Percentiles rank a stretch among this genome's conserved stretches.
phyloP scores from a whole-genome alignment of 306 rosid species.

The Sesbania bispinosa region DNA sequence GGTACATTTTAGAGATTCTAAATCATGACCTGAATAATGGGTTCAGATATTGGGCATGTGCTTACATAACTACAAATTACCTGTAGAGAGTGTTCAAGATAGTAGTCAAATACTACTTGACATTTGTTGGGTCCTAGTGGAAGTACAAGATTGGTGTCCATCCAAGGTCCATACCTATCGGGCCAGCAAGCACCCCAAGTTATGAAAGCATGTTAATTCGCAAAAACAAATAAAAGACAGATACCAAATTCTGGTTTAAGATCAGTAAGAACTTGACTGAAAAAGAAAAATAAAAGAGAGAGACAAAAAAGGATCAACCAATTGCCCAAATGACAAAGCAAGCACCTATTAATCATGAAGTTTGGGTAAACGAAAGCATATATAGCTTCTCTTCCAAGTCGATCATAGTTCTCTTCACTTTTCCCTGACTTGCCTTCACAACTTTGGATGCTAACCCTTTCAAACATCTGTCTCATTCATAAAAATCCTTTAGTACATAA shows the following conservation, averaged over 20 bases:
- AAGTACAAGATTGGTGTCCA: constrained; percentile 92
- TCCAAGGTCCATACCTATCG: constrained; percentile 98
- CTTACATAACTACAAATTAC: constrained; percentile 38
- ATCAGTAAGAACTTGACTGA: background rate
- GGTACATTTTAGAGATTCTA: background rate
- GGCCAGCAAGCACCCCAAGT: constrained; percentile 15
- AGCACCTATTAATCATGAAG: constrained; percentile 91
- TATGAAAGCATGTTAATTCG: background rate
- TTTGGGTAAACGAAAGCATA: constrained; percentile 86
- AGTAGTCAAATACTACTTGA: constrained; percentile 74
- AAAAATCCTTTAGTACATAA: constrained; percentile 22
- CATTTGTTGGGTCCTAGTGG: constrained; percentile 83
- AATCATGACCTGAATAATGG: background rate
- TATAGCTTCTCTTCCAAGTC: constrained; percentile 74
- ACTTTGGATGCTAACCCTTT: constrained; percentile 82
- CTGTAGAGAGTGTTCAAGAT: constrained; percentile 68
- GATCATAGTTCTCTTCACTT: constrained; percentile 43
- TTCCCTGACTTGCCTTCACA: constrained; percentile 52
- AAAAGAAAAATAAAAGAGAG: too few relatives aligned
- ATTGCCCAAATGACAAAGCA: constrained; percentile 14
- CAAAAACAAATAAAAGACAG: background rate
- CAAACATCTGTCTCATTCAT: constrained; percentile 51
- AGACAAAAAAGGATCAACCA: background rate
- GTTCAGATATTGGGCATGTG: background rate
- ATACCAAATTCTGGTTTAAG: background rate